Conservation (phyloP, 495 filamentous ascomycete species). For the Aspergillus cavernicola region DNA sequence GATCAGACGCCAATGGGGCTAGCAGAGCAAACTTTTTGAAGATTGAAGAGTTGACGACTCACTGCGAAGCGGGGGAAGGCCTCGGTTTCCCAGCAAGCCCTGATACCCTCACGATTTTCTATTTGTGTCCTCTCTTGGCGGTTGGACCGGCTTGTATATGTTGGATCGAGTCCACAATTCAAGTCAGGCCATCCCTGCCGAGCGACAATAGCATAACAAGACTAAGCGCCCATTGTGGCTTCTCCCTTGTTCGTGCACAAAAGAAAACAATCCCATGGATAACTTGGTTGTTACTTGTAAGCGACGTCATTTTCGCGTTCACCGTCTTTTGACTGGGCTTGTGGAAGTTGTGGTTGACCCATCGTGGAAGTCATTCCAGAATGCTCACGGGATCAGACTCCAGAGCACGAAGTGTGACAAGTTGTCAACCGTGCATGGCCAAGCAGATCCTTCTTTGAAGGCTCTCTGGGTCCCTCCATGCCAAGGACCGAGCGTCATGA, state of each 20-base stretch:
- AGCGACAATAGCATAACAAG: too few relatives aligned
- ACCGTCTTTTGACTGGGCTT: constrained; percentile 11
- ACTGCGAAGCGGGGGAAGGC: constrained; percentile 1
- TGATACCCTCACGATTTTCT: constrained; percentile 3
- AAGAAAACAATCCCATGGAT: neutral
- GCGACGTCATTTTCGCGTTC: neutral
- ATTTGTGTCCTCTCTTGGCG: constrained; percentile 4
- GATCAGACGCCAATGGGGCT: constrained; percentile 1
- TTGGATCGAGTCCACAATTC: neutral
- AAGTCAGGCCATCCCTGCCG: neutral
- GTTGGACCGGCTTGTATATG: neutral
- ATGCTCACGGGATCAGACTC: neutral
- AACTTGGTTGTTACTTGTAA: neutral
- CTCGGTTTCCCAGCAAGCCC: neutral
- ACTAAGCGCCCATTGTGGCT: neutral
- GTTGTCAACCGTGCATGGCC: constrained; percentile 18
- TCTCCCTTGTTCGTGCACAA: neutral
- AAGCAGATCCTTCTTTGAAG: constrained; percentile 10
- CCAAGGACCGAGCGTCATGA: constrained; percentile 6
- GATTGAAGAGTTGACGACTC: constrained; percentile 4
- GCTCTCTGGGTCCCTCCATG: neutral
- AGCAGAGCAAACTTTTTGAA: constrained; percentile 15
- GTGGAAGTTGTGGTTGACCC: too few relatives aligned
- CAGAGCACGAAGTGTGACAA: constrained; percentile 16
- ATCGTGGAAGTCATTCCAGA: neutral